These are phyloP conservation scores for Pleoardoris graminearum DNA, from an alignment of 2,329 filamentous ascomycete genomes.

Conservation along the genomic window DNA sequence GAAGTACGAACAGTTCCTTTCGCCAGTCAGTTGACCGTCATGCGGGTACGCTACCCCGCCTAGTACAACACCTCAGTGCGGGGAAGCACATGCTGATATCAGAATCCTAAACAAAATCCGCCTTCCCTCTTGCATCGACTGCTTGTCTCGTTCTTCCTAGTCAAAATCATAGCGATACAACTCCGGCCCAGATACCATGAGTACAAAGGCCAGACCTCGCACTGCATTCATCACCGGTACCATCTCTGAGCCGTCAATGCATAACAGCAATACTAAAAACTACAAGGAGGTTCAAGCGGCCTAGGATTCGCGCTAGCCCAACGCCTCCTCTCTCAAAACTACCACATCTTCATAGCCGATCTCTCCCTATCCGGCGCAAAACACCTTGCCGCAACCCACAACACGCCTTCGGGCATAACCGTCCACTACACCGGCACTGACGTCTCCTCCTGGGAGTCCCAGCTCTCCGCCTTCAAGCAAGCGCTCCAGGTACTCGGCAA, in stretches of 20 bases:
- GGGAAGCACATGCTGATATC: neutral
- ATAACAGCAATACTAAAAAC: neutral
- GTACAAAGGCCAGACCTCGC: conserved; percentile 1
- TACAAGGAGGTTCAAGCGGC: conserved; percentile 34
- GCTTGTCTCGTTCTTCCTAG: no score
- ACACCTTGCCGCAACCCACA: conserved; percentile 26
- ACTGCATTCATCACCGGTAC: conserved; percentile 23
- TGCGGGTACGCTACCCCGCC: neutral
- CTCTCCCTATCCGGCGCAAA: conserved; percentile 31
- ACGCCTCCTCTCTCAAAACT: conserved; percentile 37
- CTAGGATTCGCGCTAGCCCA: conserved; percentile 40
- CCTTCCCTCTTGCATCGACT: neutral
- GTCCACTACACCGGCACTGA: conserved; percentile 35
- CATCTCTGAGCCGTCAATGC: no score
- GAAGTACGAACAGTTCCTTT: no score
- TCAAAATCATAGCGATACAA: neutral
- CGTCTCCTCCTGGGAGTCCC: conserved; percentile 44
- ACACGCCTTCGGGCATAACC: conserved; percentile 9
- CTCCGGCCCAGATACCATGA: neutral
- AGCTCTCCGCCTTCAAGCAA: conserved; percentile 42
- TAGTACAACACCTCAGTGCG: neutral
- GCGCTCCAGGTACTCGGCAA: conserved; percentile 41
- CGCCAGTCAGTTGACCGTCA: neutral
- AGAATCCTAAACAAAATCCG: neutral
- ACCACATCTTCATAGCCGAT: conserved; percentile 56